Evolutionary conservation across 441 rosid genomes (phyloP).

Genomic region (Arabidopsis hybrid): DNA sequence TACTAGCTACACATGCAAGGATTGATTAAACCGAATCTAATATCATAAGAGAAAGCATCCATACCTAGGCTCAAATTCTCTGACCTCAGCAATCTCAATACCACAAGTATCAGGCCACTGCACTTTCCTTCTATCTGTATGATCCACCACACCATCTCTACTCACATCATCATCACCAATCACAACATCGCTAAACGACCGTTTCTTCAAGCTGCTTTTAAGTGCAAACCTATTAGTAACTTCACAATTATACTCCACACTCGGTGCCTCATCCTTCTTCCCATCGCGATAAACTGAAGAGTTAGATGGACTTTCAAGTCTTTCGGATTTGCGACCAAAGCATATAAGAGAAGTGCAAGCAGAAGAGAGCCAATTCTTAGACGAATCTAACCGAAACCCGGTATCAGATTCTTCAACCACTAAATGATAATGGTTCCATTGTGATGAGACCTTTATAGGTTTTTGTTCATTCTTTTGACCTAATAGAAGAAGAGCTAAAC

Average conservation of each 20-base stretch:
- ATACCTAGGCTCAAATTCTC: slow-evolving; percentile 99
- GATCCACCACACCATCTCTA: slow-evolving; percentile 52
- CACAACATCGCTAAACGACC: slow-evolving; percentile 46
- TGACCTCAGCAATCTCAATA: slow-evolving; percentile 81
- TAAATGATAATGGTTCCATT: slow-evolving; percentile 90
- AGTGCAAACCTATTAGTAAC: slow-evolving; percentile 56
- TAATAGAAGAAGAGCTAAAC: slow-evolving; percentile 87
- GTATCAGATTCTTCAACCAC: slow-evolving; percentile 79
- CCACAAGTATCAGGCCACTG: slow-evolving; percentile 96
- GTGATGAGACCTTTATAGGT: slow-evolving; percentile 83
- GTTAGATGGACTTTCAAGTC: slow-evolving; percentile 59
- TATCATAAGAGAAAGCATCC: slow-evolving; percentile 1
- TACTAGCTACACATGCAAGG: slow-evolving; percentile 20
- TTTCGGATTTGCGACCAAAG: slow-evolving; percentile 89
- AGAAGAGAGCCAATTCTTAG: slow-evolving; percentile 73
- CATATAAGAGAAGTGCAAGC: slow-evolving; percentile 86
- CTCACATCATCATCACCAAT: slow-evolving; percentile 51
- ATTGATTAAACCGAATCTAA: neutral
- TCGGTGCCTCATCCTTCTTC: slow-evolving; percentile 41
- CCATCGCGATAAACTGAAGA: slow-evolving; percentile 39
- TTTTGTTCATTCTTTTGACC: slow-evolving; percentile 83
- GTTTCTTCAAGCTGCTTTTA: slow-evolving; percentile 87
- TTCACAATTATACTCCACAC: slow-evolving; percentile 49
- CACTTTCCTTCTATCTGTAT: slow-evolving; percentile 76
- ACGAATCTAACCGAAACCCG: slow-evolving; percentile 86